Base-by-base conservation (phyloP, 2,329 filamentous ascomycete species). In the Huntiella bhutanensis region DNA sequence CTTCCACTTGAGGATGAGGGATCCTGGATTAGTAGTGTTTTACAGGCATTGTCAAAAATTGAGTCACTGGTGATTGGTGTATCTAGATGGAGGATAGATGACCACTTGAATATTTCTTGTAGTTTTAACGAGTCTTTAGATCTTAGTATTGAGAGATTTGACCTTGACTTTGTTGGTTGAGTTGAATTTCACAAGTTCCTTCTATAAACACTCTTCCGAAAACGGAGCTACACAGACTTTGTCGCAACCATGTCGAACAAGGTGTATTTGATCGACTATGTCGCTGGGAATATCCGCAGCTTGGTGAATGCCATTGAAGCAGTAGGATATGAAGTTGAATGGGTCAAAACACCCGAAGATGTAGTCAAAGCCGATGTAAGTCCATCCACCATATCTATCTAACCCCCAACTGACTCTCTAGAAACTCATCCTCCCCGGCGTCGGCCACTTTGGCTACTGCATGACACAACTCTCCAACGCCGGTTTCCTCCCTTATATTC, bases 291-390 rank as follows among this genome's bases (percentile, higher is more conserved):
- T 62, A 79, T 98, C 55, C 81, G 88, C 53, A 95, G 87, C 52
- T 74, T 98, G 56, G 88, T 87, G 59, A 98, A 98, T 68, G 91
- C 88, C 56, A 93, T 98, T 57, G 88, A 98, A 62, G 93, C 91
- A 63, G 73, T 88, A 49, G 91, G 91, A 51, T 96, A 88, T 61
- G 74, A 82, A 39, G 84, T 98, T 41, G 82, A 91, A 66, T 96
- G 88, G 91, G 71, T 98, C 54, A 80, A 72, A 56, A 77, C 77
- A 33, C 91, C 91, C 4, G 77, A 82, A 55, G 86, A 96, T 62
- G 76, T 98, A 46, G 66, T 76, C 51, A 77, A 79, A 55, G 91
- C 88, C 54, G 83, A 94, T 64, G 87, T 93, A 68, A 55, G 67
- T 41, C 4, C 16, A 35, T 7, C 34, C 34, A 36, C 34, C 13